A percentile compares a stretch with the other conserved stretches of the same genome.
Evolutionary conservation across 352 stramenopile genomes (phyloP).

Genomic region (Phytophthora pseudosyringae): DNA sequence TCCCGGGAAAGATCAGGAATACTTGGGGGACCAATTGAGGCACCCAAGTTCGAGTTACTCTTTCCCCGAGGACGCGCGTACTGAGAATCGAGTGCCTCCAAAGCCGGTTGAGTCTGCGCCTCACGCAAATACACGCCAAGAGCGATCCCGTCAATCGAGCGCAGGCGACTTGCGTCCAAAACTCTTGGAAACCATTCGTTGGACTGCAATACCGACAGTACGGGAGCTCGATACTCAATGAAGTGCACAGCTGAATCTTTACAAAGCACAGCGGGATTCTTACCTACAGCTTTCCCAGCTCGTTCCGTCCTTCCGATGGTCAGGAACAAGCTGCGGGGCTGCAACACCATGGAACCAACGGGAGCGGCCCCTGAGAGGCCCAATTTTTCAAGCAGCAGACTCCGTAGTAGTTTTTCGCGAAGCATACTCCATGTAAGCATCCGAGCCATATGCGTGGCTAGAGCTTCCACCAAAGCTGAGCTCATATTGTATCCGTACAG

Average conservation of each 20-base stretch:
- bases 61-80: conserved; percentile 46
- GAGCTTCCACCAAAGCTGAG: conserved; percentile 55
- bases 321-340: conserved; percentile 62
- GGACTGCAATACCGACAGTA: conserved; percentile 52
- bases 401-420: conserved; percentile 65
- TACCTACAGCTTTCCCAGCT: conserved; percentile 43
- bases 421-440: conserved; percentile 80
- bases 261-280: conserved; percentile 39
- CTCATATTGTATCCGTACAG: conserved; percentile 88
- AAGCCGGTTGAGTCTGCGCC: conserved; percentile 48
- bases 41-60: conserved; percentile 39
- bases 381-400: conserved; percentile 66
- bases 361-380: conserved; percentile 56
- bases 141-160: conserved; percentile 54
- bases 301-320: conserved; percentile 36
- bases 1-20: conserved; percentile 56
- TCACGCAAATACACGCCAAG: conserved; percentile 67
- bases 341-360: conserved; percentile 55
- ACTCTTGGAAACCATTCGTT: conserved; percentile 52
- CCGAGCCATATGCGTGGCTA: conserved; percentile 59
- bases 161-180: conserved; percentile 49
- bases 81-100: conserved; percentile 33
- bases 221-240: conserved; percentile 58
- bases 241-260: conserved; percentile 67
- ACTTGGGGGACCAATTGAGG: conserved; percentile 28